A percentile compares a stretch with the other conserved stretches of the same genome.
These are phyloP conservation scores for Crassisporium funariophilum DNA, from an alignment of 768 basidiomycete species.

Conservation along the genomic window DNA sequence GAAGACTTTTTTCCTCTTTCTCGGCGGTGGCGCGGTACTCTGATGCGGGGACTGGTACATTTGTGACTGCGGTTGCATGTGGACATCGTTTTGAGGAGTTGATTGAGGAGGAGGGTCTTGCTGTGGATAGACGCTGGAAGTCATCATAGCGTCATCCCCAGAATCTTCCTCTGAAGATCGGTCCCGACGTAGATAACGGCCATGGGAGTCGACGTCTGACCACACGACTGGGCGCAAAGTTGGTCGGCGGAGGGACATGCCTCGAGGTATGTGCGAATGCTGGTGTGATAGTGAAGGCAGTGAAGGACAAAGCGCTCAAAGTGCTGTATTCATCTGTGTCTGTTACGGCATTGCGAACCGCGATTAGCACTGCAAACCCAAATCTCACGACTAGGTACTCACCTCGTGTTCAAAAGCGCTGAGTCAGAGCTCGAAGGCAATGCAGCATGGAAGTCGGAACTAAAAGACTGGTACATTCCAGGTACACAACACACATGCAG, in stretches of 20 bases:
- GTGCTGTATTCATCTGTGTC: too few species aligned
- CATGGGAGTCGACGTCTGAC: constrained; percentile 25
- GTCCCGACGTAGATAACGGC: constrained; percentile 18
- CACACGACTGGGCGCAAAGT: constrained; percentile 28
- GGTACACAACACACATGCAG: too few species aligned
- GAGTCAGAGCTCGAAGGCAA: constrained; percentile 10
- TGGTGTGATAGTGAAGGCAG: constrained; percentile 1
- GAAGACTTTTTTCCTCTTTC: constrained; percentile 14
- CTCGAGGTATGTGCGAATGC: constrained; percentile 15
- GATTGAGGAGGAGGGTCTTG: too few species aligned
- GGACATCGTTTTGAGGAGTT: too few species aligned
- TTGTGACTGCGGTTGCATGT: too few species aligned
- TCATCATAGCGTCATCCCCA: constrained; percentile 6
- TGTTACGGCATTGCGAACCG: too few species aligned
- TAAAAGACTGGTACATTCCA: not conserved
- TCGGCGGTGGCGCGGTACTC: constrained; percentile 7
- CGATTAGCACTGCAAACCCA: constrained; percentile 12
- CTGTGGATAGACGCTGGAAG: too few species aligned
- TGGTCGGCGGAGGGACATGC: constrained; percentile 13
- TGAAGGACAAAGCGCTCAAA: too few species aligned
- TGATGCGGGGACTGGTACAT: constrained; percentile 9
- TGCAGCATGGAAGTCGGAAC: constrained; percentile 8
- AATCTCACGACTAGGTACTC: constrained; percentile 15
- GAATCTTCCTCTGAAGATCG: constrained; percentile 15
- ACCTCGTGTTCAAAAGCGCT: constrained; percentile 10